Conservation (phyloP, 495 filamentous ascomycete genomes). For the Trichoderma reesei region DNA sequence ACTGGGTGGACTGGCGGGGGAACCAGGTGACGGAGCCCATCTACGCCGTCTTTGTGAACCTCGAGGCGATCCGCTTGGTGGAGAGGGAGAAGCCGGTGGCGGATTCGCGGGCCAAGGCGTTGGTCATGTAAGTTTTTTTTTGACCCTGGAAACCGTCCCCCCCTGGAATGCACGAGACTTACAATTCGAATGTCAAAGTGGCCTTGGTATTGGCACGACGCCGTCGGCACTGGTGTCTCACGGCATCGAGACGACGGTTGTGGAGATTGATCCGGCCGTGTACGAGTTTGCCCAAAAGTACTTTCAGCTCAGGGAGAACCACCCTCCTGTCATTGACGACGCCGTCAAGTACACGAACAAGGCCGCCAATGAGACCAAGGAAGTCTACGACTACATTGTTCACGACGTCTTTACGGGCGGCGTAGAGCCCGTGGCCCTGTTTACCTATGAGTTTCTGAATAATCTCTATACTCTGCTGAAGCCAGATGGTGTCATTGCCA, state of each 20-base stretch:
- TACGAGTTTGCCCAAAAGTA: slow-evolving; percentile 71
- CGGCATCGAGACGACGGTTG: slow-evolving; percentile 81
- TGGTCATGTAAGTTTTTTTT: slow-evolving; percentile 60
- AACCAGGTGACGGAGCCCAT: slow-evolving; percentile 66
- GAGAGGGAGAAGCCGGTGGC: slow-evolving; percentile 42
- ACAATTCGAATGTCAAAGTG: slow-evolving; percentile 40
- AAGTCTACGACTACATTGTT: slow-evolving; percentile 79
- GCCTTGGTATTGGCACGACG: slow-evolving; percentile 85
- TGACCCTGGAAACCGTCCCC: too few relatives aligned
- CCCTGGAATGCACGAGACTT: slow-evolving; percentile 1
- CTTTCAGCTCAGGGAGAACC: slow-evolving; percentile 69
- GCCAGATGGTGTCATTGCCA: slow-evolving; percentile 74
- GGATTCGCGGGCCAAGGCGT: slow-evolving; percentile 61
- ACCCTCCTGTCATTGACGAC: slow-evolving; percentile 72
- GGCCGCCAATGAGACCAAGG: slow-evolving; percentile 26
- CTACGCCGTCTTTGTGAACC: slow-evolving; percentile 84
- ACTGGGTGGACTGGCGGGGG: slow-evolving; percentile 59
- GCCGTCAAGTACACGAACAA: slow-evolving; percentile 65
- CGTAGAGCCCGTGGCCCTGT: slow-evolving; percentile 78
- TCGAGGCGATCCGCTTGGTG: slow-evolving; percentile 82
- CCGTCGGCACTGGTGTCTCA: slow-evolving; percentile 78
- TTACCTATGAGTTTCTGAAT: slow-evolving; percentile 73
- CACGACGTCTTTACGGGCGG: slow-evolving; percentile 99
- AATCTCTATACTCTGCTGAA: slow-evolving; percentile 60
- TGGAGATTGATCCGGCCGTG: slow-evolving; percentile 89